phyloP scores from a whole-genome alignment of 306 rosid genomes.

The Trichosanthes cucumerina region DNA sequence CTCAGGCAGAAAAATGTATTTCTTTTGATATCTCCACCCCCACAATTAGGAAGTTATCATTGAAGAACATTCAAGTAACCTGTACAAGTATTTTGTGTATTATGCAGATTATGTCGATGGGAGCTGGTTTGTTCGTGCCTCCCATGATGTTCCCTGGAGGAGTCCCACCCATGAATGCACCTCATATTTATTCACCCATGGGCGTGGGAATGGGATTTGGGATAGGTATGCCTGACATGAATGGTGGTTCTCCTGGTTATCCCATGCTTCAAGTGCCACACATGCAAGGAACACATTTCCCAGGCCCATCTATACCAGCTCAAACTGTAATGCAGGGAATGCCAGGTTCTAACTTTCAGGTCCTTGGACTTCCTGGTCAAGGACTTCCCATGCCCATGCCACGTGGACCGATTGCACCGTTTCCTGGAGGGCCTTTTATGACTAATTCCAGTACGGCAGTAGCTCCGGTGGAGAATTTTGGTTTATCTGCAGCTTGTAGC shows the following conservation, averaged over 20 bases:
- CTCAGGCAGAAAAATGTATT: background rate
- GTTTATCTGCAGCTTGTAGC: slow-evolving; percentile 34
- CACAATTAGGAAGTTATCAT: background rate
- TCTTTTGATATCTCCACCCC: slow-evolving; percentile 1
- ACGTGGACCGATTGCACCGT: slow-evolving; percentile 28
- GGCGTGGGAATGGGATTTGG: slow-evolving; percentile 65
- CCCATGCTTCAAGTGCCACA: slow-evolving; percentile 70
- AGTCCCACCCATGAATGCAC: slow-evolving; percentile 68
- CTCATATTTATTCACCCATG: slow-evolving; percentile 46
- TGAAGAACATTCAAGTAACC: background rate
- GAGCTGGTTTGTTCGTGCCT: slow-evolving; percentile 67
- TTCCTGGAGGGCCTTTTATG: slow-evolving; percentile 41
- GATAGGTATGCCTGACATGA: slow-evolving; percentile 65
- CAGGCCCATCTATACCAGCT: slow-evolving; percentile 45
- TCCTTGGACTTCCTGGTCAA: slow-evolving; percentile 58
- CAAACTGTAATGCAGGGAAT: slow-evolving; percentile 44
- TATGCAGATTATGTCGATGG: slow-evolving; percentile 85
- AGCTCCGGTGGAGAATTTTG: slow-evolving; percentile 37
- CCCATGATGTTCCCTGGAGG: slow-evolving; percentile 66
- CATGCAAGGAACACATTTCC: slow-evolving; percentile 67
- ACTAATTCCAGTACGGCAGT: slow-evolving; percentile 33
- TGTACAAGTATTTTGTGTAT: slow-evolving; percentile 12
- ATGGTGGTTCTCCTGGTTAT: slow-evolving; percentile 45
- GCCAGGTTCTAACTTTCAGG: slow-evolving; percentile 52
- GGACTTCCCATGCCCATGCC: slow-evolving; percentile 55